phyloP scores from a whole-genome alignment of 108 stramenopile genomes.

The Skeletonema menzelii region DNA sequence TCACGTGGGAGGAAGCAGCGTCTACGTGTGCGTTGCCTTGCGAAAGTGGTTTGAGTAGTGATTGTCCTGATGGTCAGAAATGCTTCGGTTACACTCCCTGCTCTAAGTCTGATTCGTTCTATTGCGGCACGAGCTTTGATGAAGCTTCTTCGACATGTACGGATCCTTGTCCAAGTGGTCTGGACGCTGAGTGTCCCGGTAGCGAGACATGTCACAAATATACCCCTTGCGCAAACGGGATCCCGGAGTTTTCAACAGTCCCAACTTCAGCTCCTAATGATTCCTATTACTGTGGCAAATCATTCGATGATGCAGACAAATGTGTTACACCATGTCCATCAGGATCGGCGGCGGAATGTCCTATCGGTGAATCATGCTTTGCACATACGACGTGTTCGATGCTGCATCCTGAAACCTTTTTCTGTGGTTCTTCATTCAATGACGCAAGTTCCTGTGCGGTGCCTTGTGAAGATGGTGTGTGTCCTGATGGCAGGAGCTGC shows the following conservation, averaged over 20 bases:
- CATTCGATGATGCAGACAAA: conserved; percentile 42
- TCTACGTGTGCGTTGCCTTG: conserved; percentile 63
- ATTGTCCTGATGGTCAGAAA: conserved; percentile 70
- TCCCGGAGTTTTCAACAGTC: background rate
- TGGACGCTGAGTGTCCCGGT: conserved; percentile 29
- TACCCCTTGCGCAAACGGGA: conserved; percentile 37
- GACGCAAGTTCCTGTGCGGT: conserved; percentile 17
- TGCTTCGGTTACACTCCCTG: conserved; percentile 87
- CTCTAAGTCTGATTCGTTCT: conserved; percentile 29
- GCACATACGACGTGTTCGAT: conserved; percentile 60
- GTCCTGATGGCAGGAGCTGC: conserved; percentile 30
- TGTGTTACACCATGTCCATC: conserved; percentile 60
- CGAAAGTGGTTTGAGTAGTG: conserved; percentile 53
- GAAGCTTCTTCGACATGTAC: conserved; percentile 33
- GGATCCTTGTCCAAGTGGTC: conserved; percentile 30
- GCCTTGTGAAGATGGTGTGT: conserved; percentile 1
- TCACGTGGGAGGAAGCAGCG: conserved; percentile 79
- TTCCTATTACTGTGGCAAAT: conserved; percentile 63
- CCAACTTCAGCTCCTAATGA: background rate
- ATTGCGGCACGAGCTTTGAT: conserved; percentile 42
- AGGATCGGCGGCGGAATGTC: conserved; percentile 56
- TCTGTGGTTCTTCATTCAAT: conserved; percentile 60
- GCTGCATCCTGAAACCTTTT: conserved; percentile 27
- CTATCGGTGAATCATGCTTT: conserved; percentile 57
- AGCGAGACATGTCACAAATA: conserved; percentile 37